Evolutionary conservation across 352 stramenopile genomes (phyloP).

Genomic region (Pseudoperonospora humuli): DNA sequence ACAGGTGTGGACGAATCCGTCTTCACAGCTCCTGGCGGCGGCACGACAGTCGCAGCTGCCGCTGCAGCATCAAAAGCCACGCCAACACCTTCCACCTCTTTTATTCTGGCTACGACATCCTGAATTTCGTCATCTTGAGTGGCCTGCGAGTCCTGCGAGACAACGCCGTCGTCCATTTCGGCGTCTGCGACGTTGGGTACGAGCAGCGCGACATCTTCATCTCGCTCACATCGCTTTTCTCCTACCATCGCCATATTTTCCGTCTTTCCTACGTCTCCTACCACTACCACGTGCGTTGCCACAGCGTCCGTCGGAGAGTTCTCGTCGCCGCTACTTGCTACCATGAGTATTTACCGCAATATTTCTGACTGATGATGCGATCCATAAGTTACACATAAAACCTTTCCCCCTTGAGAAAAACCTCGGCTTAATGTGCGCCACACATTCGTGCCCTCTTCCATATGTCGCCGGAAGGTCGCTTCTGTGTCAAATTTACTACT

Average conservation of each 20-base stretch:
- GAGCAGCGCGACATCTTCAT: conserved; percentile 14
- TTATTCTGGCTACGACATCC: conserved; percentile 66
- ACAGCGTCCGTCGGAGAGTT: conserved; percentile 10
- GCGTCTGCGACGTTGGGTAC: conserved; percentile 15
- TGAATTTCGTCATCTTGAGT: conserved; percentile 51
- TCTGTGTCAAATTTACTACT: too few species aligned
- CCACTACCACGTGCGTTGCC: conserved; percentile 5
- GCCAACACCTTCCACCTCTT: conserved; percentile 30
- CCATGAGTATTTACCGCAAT: conserved; percentile 13
- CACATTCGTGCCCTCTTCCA: conserved; percentile 16
- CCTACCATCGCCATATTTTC: conserved; percentile 12
- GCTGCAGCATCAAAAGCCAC: conserved; percentile 28
- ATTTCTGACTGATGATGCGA: conserved; percentile 22
- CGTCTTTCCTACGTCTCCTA: conserved; percentile 20
- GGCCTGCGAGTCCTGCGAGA: conserved; percentile 33
- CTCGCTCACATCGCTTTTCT: conserved; percentile 29
- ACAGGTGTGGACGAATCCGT: conserved; percentile 16
- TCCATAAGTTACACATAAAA: conserved; percentile 35
- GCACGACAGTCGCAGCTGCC: conserved; percentile 13
- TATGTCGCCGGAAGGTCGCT: not conserved
- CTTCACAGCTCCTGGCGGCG: conserved; percentile 16
- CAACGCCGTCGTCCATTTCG: conserved; percentile 1
- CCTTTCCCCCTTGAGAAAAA: conserved; percentile 15
- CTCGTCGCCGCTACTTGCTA: conserved; percentile 21
- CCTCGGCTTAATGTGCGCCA: conserved; percentile 22